Evolutionary conservation across 2,329 filamentous ascomycete genomes (phyloP).

Genomic region (Colletotrichum sp.): DNA sequence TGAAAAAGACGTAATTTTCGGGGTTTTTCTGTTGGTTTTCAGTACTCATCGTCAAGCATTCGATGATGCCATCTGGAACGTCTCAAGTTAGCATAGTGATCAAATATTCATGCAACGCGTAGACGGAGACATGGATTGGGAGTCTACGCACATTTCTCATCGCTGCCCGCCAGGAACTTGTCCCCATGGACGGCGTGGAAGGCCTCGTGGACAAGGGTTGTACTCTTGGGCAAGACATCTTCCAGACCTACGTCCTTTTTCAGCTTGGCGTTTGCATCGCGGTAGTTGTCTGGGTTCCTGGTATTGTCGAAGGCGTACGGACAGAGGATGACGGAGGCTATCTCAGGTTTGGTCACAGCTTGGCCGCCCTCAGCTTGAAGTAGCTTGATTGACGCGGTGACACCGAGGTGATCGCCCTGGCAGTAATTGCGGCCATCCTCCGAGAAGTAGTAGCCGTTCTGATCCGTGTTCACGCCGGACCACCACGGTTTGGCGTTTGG

Average conservation of each 20-base stretch:
- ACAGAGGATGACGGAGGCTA: neutral
- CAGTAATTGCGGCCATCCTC: neutral
- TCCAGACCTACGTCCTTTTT: neutral
- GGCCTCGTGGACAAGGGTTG: neutral
- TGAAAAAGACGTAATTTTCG: neutral
- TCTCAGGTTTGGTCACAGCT: neutral
- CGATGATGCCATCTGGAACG: neutral
- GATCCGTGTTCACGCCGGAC: neutral
- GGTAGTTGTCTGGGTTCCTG: neutral
- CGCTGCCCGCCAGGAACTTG: neutral
- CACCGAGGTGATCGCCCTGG: neutral
- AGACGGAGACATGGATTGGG: neutral
- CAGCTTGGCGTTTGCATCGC: neutral
- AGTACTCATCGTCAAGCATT: neutral
- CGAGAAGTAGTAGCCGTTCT: neutral
- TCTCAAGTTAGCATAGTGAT: neutral
- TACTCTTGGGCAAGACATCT: neutral
- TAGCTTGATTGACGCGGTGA: neutral
- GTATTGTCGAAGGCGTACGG: neutral
- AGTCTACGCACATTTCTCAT: neutral
- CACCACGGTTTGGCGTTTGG: neutral
- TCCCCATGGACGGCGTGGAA: neutral
- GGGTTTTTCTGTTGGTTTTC: neutral
- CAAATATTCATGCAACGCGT: too few species aligned
- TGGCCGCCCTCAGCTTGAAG: neutral